Percentiles rank a stretch among this genome's conserved stretches.
These are phyloP conservation scores for Perkinsus chesapeaki DNA, from an alignment of 169 alveolate genomes.

Conservation along the genomic window DNA sequence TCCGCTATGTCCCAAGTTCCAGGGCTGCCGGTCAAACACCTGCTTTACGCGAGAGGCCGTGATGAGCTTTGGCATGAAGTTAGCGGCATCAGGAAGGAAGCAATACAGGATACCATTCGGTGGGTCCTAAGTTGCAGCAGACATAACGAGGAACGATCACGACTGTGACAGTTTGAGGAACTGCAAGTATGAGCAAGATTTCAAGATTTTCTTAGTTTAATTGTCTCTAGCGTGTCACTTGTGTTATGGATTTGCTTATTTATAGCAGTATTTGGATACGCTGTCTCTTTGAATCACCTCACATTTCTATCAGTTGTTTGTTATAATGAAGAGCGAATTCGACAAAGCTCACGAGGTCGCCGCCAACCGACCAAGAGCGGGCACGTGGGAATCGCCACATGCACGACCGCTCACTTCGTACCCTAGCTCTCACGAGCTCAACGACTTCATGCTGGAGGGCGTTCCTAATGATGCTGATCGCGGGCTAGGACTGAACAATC, in stretches of 20 bases:
- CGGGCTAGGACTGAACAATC: background rate
- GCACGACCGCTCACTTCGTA: background rate
- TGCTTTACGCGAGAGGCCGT: background rate
- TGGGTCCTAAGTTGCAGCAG: background rate
- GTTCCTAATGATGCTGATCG: background rate
- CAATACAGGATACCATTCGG: background rate
- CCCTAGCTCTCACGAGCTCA: background rate
- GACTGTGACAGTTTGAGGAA: background rate
- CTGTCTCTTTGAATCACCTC: background rate
- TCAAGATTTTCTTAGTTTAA: background rate
- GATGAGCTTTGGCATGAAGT: background rate
- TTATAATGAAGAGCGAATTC: background rate
- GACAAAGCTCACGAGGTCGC: background rate
- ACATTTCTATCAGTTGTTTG: background rate
- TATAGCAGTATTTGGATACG: background rate
- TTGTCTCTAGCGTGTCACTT: background rate
- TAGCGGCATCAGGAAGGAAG: background rate
- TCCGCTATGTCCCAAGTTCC: background rate
- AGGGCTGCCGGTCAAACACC: background rate
- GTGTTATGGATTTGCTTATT: background rate
- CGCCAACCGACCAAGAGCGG: background rate
- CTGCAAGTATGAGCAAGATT: background rate
- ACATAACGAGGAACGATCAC: background rate
- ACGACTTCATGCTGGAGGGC: background rate
- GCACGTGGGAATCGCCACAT: background rate